phyloP scores from a whole-genome alignment of 2,329 filamentous ascomycete species.

The Helicocarpus griseus region DNA sequence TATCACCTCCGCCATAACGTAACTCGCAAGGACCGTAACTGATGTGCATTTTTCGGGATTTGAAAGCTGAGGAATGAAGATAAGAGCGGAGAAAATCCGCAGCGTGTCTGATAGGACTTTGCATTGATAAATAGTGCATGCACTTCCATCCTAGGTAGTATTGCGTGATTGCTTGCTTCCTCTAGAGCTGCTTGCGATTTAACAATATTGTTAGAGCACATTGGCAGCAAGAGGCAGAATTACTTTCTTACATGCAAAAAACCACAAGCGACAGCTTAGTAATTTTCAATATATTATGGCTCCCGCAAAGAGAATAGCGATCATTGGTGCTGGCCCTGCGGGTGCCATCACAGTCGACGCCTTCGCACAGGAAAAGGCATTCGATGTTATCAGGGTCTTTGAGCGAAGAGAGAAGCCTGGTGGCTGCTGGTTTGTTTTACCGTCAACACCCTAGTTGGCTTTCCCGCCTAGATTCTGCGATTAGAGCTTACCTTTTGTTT shows the following conservation, averaged over 20 bases:
- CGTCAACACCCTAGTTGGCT: slow-evolving; percentile 7
- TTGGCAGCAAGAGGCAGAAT: no score
- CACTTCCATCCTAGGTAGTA: not conserved
- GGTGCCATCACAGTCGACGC: slow-evolving; percentile 35
- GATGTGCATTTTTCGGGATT: not conserved
- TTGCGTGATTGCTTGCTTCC: not conserved
- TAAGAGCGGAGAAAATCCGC: no score
- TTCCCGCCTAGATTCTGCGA: no score
- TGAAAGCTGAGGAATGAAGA: no score
- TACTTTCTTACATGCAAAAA: no score
- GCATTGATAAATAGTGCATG: no score
- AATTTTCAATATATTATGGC: not conserved
- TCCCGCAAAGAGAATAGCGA: slow-evolving; percentile 43
- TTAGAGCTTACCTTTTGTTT: not conserved
- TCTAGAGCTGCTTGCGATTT: no score
- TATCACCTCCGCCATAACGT: not conserved
- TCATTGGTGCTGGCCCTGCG: slow-evolving; percentile 73
- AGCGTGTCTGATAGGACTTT: no score
- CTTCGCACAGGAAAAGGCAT: slow-evolving; percentile 40
- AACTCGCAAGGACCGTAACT: not conserved
- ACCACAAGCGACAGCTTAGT: not conserved
- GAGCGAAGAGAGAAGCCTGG: slow-evolving; percentile 70
- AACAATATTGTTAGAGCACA: no score
- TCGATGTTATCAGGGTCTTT: slow-evolving; percentile 62
- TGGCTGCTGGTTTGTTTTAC: slow-evolving; percentile 76